Base-by-base conservation (phyloP, 225 moss, liverwort and hornwort species). In the Rhytidiadelphus loreus region DNA sequence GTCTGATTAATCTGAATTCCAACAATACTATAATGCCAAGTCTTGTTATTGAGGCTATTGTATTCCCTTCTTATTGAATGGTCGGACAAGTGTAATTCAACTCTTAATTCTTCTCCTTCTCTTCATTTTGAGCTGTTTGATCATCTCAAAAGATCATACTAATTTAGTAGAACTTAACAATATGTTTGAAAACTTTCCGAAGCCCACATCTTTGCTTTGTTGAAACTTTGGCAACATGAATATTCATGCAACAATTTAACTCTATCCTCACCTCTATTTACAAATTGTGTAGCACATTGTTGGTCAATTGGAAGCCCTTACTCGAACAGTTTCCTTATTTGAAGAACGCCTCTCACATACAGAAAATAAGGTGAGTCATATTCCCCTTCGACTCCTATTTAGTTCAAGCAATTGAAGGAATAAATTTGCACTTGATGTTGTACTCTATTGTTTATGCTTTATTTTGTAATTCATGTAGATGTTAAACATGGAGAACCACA, bases 261-360 rank as follows among this genome's bases (percentile, higher is more conserved):
- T 75, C 70, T 72, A 68, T 53, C n/a, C 39, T 90, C 74, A 84
- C 39, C 28, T 78, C 14, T 39, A 52, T 39, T 85, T 79, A 32
- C 35, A 57, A 75, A 5, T 18, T 83, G 57, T 89, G 86, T 92
- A 96, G 96, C 92, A 96, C 87, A 94, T 96, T 73, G 96, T 95
- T 39, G 85, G 94, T 70, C 94, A 98, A 86, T 92, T 98, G 72
- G 90, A 93, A 77, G 93, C 92, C 16, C 93, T 96, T 53, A 98
- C 96, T 35, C 76, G 78, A 59, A 98, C 92, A 11, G 90, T 96
- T 59, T 93, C 95, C 64, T 84, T 96, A 24, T 94, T 98, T 86
- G 96, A 96, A 81, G 95, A 96, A 66, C 93, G 95, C 43, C 94
- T 98, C 33, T 95, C 94, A 83, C 93, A 95, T 77, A 95, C 94